Base-by-base conservation (phyloP, 768 basidiomycete genomes). In the Suillus decipiens region DNA sequence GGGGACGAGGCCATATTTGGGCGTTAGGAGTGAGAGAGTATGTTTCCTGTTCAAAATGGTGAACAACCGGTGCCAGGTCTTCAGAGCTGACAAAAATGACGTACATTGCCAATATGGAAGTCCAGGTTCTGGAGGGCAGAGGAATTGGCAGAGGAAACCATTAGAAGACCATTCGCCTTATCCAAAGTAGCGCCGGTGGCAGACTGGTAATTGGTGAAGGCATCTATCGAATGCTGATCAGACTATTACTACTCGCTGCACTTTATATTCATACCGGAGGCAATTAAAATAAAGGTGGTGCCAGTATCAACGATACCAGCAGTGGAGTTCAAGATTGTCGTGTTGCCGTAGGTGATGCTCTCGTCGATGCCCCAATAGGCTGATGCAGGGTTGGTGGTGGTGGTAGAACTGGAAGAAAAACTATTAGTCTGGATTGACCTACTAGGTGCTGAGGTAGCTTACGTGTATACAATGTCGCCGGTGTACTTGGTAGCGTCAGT, bases 301-400 rank as follows among this genome's bases (percentile, higher is more conserved):
- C 83, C 84, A 24, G 86, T 87, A 67, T 87, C 86, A 48, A 88
- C 83, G 62, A 88, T 84, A 63, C 86, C 87, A 45, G 83, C 80
- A 43, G 79, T 81, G 57, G 61, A 70, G 7, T 74, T 36, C 59
- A 87, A 73, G 58, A 87, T 84, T 22, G 75, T 74, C 11, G 75
- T 81, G 10, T 75, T 69, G 5, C 85, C 84, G 63, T 85, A 86
- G 15, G 75, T 76, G 63, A 87, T 76, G 63, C 78, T 78, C 73
- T 88, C 80, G 70, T 85, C 76, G 63, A 89, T 84, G 33, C 87
- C 87, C 87, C 86, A 88, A 78, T 78, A 87, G 19, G 70, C 63
- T 55, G 66, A 73, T 37, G 84, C 77, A 33, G 85, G 85, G n/a
- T 57, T 66, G 3, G 80, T 82, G 22, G 60, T 66, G 8, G 86